Evolutionary conservation across 2,329 filamentous ascomycete genomes (phyloP), one percentile per base, ranked within the genome.

Genomic region (Exutisphaerella laricina): DNA sequence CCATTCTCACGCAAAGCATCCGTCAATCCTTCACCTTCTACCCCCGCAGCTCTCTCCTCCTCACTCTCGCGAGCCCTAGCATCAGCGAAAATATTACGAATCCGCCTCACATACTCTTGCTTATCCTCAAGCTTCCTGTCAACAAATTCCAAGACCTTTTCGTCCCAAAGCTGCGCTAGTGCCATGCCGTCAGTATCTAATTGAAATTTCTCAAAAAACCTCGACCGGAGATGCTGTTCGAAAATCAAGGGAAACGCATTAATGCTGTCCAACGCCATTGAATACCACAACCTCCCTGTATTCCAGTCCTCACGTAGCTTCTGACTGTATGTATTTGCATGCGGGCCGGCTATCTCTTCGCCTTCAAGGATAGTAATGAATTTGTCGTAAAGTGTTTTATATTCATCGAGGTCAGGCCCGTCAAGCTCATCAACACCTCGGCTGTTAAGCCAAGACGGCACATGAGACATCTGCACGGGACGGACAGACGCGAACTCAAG

Each of bases 401-500:
- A 45, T 16, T 49, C 43, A 9, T 49, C 46, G 12, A 39, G 37
- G 7, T 32, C 6, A 26, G 23, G 33, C 22, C 28, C 23, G 12
- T 7, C 6, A 26, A 31, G 13, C 23, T 48, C 35, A 28, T 49
- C 45, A 12, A 46, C 21, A 20, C 38, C 32, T 20, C 38, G 23
- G 32, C 28, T 36, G n/a, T 50, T 53, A 12, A 65, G 46, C 61
- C 61, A 65, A 38, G 51, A 50, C 2, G 58, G 63, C 7, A 58
- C 52, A 14, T 46, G 42, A 9, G 57, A 39, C 39, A 60, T 52
- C 41, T 61, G 54, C 4, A 61, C 32, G 6, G 63, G 63, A 1
- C 57, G 51, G 2, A 57, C 58, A 45, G 57, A 63, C 33, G 57
- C 53, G 53, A 57, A 65, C 49, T 66, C 63, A n/a, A 66, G 49